Conservation (phyloP, 257 asterid species). For the Primulina huaijiensis region DNA sequence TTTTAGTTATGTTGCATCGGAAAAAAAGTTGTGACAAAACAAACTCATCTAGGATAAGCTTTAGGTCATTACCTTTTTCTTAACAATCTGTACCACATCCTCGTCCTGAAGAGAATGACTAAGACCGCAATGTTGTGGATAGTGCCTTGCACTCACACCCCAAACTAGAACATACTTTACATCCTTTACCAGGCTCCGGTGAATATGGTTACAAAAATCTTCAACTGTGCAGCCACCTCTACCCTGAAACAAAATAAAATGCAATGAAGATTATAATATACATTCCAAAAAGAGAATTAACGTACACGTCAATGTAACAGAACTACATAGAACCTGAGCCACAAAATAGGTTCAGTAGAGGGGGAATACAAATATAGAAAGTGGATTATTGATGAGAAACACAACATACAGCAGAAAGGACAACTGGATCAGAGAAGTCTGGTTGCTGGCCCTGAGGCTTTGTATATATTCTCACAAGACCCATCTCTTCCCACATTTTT, state of each 20-base stretch:
- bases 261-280: neutral
- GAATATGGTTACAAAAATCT: conserved; percentile 95
- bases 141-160: conserved; percentile 97
- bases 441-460: conserved; percentile 99
- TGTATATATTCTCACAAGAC: conserved; percentile 86
- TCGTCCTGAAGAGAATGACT: conserved; percentile 81
- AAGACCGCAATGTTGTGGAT: conserved; percentile 96
- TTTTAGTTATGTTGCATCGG: conserved; percentile 1
- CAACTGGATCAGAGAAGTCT: conserved; percentile 91
- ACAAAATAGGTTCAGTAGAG: conserved; percentile 7
- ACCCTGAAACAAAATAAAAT: conserved; percentile 55
- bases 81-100: conserved; percentile 95
- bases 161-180: conserved; percentile 93
- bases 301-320: neutral
- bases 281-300: neutral
- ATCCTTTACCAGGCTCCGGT: conserved; percentile 89
- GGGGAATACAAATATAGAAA: neutral
- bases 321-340: neutral
- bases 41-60: conserved; percentile 4
- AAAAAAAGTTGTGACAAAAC: neutral
- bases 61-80: conserved; percentile 72
- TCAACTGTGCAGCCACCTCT: conserved; percentile 97
- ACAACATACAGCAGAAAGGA: conserved; percentile 88
- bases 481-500: conserved; percentile 92
- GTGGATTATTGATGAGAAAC: conserved; percentile 27